Evolutionary conservation across 2,329 filamentous ascomycete species (phyloP).

Genomic region (Fusarium goolgardi): DNA sequence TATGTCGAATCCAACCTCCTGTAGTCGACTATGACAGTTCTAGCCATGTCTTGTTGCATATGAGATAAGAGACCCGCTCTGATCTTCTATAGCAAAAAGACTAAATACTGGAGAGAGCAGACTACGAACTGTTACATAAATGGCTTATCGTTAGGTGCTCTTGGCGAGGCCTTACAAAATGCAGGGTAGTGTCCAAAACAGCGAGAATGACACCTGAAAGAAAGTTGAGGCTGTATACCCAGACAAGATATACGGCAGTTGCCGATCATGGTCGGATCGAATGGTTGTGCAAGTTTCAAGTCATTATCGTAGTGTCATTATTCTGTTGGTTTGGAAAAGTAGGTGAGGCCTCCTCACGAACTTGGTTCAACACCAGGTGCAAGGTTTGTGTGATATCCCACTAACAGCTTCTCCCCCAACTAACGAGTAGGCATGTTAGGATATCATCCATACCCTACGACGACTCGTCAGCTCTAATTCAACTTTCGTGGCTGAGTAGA

Average conservation of each 20-base stretch:
- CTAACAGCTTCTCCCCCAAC: neutral
- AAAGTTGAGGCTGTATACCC: neutral
- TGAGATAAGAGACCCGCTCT: too few relatives aligned
- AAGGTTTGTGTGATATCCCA: neutral
- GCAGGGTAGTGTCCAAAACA: neutral
- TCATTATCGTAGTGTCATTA: neutral
- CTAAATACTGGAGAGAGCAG: neutral
- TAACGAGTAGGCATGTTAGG: neutral
- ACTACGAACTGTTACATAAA: neutral
- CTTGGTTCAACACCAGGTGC: neutral
- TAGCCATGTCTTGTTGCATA: too few relatives aligned
- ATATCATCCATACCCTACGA: neutral
- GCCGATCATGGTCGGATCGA: neutral
- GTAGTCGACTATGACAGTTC: too few relatives aligned
- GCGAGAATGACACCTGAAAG: neutral
- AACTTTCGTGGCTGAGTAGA: slow-evolving; percentile 8
- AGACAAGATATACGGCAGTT: neutral
- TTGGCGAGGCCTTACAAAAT: neutral
- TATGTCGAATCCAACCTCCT: neutral
- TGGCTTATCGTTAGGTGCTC: neutral
- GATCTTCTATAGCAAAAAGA: neutral
- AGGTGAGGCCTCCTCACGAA: neutral
- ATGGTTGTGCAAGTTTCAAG: too few relatives aligned
- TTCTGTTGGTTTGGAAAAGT: neutral
- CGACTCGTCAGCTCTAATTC: slow-evolving; percentile 6